A percentile compares a stretch with the other conserved stretches of the same genome.
These are phyloP conservation scores for Peribolospora kevripleyi DNA, from an alignment of 768 basidiomycete genomes.

Conservation along the genomic window DNA sequence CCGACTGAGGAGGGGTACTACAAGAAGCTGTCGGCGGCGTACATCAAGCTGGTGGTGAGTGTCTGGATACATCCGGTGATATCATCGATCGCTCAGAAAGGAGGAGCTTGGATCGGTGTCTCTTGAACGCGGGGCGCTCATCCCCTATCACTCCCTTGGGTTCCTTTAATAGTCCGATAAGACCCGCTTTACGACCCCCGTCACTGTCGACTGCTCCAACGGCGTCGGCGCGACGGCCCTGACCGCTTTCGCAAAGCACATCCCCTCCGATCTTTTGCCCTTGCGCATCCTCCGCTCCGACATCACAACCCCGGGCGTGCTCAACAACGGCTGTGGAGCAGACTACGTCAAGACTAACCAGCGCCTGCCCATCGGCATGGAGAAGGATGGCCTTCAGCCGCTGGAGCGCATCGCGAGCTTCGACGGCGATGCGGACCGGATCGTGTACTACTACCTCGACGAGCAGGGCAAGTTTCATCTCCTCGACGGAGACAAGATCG, in stretches of 20 bases:
- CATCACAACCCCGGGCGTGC: constrained; percentile 36
- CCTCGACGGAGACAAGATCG: constrained; percentile 96
- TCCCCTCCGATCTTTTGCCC: constrained; percentile 27
- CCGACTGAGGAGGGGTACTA: constrained; percentile 66
- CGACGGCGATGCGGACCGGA: constrained; percentile 89
- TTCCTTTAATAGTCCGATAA: constrained; percentile 32
- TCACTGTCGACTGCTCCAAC: constrained; percentile 94
- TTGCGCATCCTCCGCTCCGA: constrained; percentile 46
- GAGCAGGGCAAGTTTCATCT: constrained; percentile 54
- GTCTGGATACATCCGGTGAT: background rate
- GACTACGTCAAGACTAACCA: constrained; percentile 92
- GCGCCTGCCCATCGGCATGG: constrained; percentile 52
- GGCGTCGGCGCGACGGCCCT: constrained; percentile 71
- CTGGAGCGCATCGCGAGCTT: constrained; percentile 73
- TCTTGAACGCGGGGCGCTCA: constrained; percentile 1
- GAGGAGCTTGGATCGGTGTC: background rate
- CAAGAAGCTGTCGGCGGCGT: constrained; percentile 52
- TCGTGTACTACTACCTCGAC: constrained; percentile 86
- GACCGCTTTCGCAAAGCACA: constrained; percentile 32
- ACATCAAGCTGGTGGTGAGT: constrained; percentile 65
- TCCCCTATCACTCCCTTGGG: background rate
- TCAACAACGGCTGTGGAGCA: constrained; percentile 77
- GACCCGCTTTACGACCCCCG: constrained; percentile 25
- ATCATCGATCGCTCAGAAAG: background rate
- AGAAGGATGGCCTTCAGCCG: constrained; percentile 27